A percentile compares a stretch with the other conserved stretches of the same genome.
phyloP scores from a whole-genome alignment of 495 filamentous ascomycete genomes.

The Penicillium chermesinum region DNA sequence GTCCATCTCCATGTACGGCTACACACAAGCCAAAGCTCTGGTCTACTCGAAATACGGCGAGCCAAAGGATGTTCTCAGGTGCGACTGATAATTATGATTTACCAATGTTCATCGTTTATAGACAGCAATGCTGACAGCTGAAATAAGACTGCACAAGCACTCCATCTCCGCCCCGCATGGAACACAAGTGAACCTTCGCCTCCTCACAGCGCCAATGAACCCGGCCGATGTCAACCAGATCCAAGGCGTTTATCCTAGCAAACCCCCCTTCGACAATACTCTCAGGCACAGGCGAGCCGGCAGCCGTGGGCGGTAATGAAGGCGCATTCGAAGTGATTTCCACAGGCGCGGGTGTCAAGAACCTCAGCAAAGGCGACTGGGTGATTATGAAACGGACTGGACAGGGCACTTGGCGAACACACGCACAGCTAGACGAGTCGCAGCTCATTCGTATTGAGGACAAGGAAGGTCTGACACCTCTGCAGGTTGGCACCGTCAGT shows the following conservation, averaged over 20 bases:
- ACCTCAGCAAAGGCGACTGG: slow-evolving; percentile 72
- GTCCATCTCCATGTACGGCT: slow-evolving; percentile 77
- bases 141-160: slow-evolving; percentile 65
- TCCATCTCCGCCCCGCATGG: slow-evolving; percentile 68
- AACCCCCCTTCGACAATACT: slow-evolving; percentile 63
- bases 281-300: slow-evolving; percentile 70
- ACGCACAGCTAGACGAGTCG: slow-evolving; percentile 64
- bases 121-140: slow-evolving; percentile 5
- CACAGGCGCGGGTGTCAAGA: slow-evolving; percentile 53
- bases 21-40: slow-evolving; percentile 92
- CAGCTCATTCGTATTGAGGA: slow-evolving; percentile 62
- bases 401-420: slow-evolving; percentile 91
- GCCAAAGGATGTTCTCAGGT: slow-evolving; percentile 75
- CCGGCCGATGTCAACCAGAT: slow-evolving; percentile 96
- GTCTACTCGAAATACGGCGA: slow-evolving; percentile 82
- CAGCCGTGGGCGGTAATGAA: slow-evolving; percentile 82
- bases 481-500: slow-evolving; percentile 77
- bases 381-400: slow-evolving; percentile 76
- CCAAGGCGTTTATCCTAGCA: slow-evolving; percentile 91
- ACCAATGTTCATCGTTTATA: too few relatives aligned
- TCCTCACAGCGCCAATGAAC: slow-evolving; percentile 89
- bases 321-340: slow-evolving; percentile 80
- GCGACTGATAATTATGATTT: slow-evolving; percentile 12
- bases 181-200: slow-evolving; percentile 59
- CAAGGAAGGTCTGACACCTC: slow-evolving; percentile 58